Evolutionary conservation across 139 green algal genomes (phyloP).

Genomic region (Micromonas pusilla): DNA sequence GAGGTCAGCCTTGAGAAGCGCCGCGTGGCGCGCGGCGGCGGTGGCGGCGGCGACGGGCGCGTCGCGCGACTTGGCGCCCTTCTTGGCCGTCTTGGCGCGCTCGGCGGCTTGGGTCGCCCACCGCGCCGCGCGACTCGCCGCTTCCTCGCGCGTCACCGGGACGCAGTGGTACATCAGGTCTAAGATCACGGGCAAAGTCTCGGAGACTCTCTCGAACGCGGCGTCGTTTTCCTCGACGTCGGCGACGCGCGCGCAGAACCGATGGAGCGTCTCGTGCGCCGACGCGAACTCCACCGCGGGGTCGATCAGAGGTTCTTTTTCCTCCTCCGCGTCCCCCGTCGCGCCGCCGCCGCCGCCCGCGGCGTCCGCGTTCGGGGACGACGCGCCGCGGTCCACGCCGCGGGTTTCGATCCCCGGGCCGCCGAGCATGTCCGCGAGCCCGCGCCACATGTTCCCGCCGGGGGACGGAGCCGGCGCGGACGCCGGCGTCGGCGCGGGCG

Average conservation of each 20-base stretch:
- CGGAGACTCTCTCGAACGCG: neutral
- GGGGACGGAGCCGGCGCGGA: too few species aligned
- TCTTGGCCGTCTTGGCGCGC: neutral
- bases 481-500: neutral
- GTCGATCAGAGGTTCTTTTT: neutral
- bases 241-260: slow-evolving; percentile 6
- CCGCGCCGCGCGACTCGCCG: neutral
- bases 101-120: neutral
- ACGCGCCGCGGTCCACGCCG: too few species aligned
- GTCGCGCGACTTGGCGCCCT: neutral
- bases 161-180: neutral
- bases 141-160: neutral
- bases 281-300: neutral
- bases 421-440: too few species aligned
- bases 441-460: too few species aligned
- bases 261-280: slow-evolving; percentile 1
- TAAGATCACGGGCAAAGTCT: neutral
- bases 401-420: too few species aligned
- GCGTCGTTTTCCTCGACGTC: neutral
- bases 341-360: too few species aligned
- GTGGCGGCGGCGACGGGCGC: neutral
- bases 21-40: neutral
- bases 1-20: slow-evolving; percentile 8
- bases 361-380: too few species aligned
- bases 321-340: neutral